Evolutionary conservation across 345 rosid species (phyloP), one percentile per base, ranked within the genome.

Genomic region (Microcos paniculata): DNA sequence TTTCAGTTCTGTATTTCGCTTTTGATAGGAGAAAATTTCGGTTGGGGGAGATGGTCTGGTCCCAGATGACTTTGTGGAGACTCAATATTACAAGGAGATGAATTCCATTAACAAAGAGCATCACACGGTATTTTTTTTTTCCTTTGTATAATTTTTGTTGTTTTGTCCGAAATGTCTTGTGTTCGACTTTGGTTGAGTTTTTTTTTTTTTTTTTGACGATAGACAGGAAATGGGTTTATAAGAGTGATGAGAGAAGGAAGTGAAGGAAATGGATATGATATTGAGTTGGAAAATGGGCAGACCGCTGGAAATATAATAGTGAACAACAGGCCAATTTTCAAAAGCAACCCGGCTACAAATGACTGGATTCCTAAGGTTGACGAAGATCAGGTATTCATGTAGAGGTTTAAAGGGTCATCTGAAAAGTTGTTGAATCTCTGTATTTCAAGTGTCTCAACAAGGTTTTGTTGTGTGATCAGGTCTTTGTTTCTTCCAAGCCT

Each of bases 171-270:
- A 19, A 23, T 11, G 16, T 52, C 28, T 49, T 40, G 2, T 21
- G 5, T 6, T 1, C 3, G 6, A 8, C 1, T 11, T 12, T 35
- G 11, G 16, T 28, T 35, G 26, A 24, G 42, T 28, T 57, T 28
- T 63, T 42, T 77, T 63, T 62, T 26, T 74, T 76, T 24, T 77
- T n/a, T 19, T 71, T 15, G 58, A 72, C 23, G 58, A 31, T 80
- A 90, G 97, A 89, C 93, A 0, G 93, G 93, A 78, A 90, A 79
- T 73, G 97, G 97, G 35, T 92, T 90, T 77, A 92, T 92, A 77
- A 85, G 74, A 62, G 83, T 80, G 35, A 62, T n/a, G 52, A 78
- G 53, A 62, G 90, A 70, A 68, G 89, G 76, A 33, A 78, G 70
- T 70, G 85, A 73, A 59, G 87, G 68, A 62, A 79, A 77, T 40